Evolutionary conservation across 1,139 yeast genomes (phyloP), one percentile per base, ranked within the genome.

Genomic region (Diutina rugosa): DNA sequence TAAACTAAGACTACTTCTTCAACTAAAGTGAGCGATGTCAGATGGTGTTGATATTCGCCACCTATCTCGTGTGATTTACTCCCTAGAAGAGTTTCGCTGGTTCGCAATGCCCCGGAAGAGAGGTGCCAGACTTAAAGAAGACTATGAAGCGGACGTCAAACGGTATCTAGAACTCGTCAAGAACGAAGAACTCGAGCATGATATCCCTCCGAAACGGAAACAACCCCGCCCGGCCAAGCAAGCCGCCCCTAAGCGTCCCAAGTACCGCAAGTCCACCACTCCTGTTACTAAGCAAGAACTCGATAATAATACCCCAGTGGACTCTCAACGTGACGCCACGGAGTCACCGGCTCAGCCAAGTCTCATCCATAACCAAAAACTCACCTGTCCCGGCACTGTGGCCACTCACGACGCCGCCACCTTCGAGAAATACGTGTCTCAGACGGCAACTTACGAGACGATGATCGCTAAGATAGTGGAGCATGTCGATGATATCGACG

Each of bases 161-260:
- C 41, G 53, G 32, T 49, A 49, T 16, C 12, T n/a, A n/a, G 28
- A 49, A 16, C 32, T 49, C 7, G 53, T 30, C n/a, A n/a, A 16
- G 5, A 16, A 49, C 8, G 53, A 12, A 1, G 12, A 6, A 3
- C 53, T 49, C 7, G 44, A n/a, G 8, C 16, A 49, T 6, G 45
- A 32, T n/a, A 49, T 49, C 14, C 53, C 53, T 18, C 53, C 53
- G 7, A 49, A 49, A 12, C 53, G 53, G 10, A 49, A 49, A n/a
- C 53, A 49, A 9, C 41, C 41, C 5, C 41, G 41, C 6, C 41
- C 41, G 14, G 6, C n/a, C 10, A 35, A 32, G 18, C 53, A 49
- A 49, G 21, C 29, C 29, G 35, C 41, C n/a, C 10, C 41, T 10
- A 35, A 35, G n/a, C 41, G 41, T 2, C 41, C 41, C 41, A 35